These are phyloP conservation scores for Phytophthora sansomeana DNA, from an alignment of 352 stramenopile species.

Conservation along the genomic window DNA sequence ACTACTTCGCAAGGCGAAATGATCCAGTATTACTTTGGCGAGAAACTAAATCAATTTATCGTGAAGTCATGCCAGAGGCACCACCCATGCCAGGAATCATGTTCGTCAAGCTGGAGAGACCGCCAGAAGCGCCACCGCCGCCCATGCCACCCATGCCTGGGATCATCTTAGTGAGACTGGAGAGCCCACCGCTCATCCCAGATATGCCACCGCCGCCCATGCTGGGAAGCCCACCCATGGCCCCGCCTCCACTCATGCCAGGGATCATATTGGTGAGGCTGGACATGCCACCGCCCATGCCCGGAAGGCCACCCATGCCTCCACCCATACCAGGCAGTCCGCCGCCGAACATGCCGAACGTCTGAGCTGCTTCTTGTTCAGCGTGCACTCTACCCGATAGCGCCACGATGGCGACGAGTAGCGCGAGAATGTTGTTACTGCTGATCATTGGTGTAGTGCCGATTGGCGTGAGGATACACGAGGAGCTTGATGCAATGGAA, in stretches of 20 bases:
- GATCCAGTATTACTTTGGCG: too few species aligned
- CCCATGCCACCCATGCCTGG: slow-evolving; percentile 3
- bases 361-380: slow-evolving; percentile 8
- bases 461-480: background rate
- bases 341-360: slow-evolving; percentile 5
- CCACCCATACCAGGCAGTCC: slow-evolving; percentile 5
- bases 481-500: too few species aligned
- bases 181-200: slow-evolving; percentile 6
- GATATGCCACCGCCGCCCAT: slow-evolving; percentile 5
- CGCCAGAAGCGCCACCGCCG: too few species aligned
- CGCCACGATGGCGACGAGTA: background rate
- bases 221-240: slow-evolving; percentile 1
- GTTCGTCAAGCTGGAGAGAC: slow-evolving; percentile 5
- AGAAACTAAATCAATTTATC: too few species aligned
- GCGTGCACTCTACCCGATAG: background rate
- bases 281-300: slow-evolving; percentile 8
- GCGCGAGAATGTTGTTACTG: slow-evolving; percentile 12
- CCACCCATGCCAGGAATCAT: slow-evolving; percentile 9
- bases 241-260: too few species aligned
- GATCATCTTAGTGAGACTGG: slow-evolving; percentile 12
- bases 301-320: background rate
- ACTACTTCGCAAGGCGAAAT: too few species aligned
- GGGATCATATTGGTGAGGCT: slow-evolving; percentile 11
- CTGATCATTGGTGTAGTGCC: slow-evolving; percentile 3
- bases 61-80: background rate